phyloP scores from a whole-genome alignment of 2,329 filamentous ascomycete genomes.

The Niveomyces coronatus region DNA sequence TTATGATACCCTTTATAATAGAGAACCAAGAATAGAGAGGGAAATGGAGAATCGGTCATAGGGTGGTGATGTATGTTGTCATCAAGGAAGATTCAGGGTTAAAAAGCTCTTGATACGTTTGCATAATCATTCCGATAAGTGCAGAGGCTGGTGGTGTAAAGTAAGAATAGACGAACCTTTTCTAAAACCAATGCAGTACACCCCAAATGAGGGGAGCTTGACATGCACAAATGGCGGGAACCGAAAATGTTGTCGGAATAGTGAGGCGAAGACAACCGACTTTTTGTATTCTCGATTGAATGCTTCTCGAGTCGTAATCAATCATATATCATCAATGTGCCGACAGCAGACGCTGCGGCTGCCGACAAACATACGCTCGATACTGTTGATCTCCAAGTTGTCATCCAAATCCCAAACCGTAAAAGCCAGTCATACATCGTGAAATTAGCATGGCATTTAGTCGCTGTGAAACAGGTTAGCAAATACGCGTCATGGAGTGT shows the following conservation, averaged over 20 bases:
- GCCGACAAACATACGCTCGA: constrained; percentile 38
- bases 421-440: constrained; percentile 31
- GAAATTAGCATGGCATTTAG: constrained; percentile 33
- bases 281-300: constrained; percentile 16
- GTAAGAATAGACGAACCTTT: constrained; percentile 34
- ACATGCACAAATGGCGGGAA: constrained; percentile 8
- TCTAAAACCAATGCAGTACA: constrained; percentile 1
- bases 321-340: constrained; percentile 23
- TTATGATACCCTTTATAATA: constrained; percentile 23
- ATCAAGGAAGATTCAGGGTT: constrained; percentile 53
- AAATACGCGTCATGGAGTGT: not conserved
- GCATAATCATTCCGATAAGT: constrained; percentile 44
- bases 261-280: constrained; percentile 4
- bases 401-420: constrained; percentile 34
- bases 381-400: constrained; percentile 30
- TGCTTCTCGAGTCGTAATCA: constrained; percentile 20
- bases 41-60: constrained; percentile 36
- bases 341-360: constrained; percentile 26
- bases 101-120: constrained; percentile 54
- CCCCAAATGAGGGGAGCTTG: not conserved
- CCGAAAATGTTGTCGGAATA: not conserved
- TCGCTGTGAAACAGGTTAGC: constrained; percentile 38
- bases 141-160: constrained; percentile 10
- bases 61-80: constrained; percentile 44
- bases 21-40: constrained; percentile 13